Evolutionary conservation across 441 rosid species (phyloP).

Genomic region (Euphorbia corollata): DNA sequence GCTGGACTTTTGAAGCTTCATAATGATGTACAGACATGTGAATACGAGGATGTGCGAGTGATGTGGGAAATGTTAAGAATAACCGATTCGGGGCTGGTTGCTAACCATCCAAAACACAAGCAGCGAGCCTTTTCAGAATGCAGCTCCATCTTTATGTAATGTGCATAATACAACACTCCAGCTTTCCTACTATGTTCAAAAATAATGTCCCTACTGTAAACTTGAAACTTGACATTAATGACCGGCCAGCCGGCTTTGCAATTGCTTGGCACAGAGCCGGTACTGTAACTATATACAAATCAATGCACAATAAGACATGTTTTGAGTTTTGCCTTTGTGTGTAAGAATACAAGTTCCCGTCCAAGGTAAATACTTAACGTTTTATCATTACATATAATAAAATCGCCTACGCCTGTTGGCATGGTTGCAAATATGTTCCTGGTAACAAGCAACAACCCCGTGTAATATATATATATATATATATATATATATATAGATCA

Average conservation of each 20-base stretch:
- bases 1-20: slow-evolving; percentile 55
- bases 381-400: too few relatives aligned
- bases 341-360: slow-evolving; percentile 7
- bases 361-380: too few relatives aligned
- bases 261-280: slow-evolving; percentile 33
- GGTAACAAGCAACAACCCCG: neutral
- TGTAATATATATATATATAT: too few relatives aligned
- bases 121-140: slow-evolving; percentile 32
- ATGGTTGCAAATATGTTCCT: neutral
- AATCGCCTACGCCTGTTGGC: neutral
- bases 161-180: slow-evolving; percentile 18
- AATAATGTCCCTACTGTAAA: slow-evolving; percentile 13
- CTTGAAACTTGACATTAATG: slow-evolving; percentile 5
- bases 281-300: neutral
- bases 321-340: neutral
- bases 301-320: neutral
- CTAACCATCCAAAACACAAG: slow-evolving; percentile 28
- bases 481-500: too few relatives aligned
- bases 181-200: slow-evolving; percentile 2
- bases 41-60: slow-evolving; percentile 56
- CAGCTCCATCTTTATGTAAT: slow-evolving; percentile 29
- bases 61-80: slow-evolving; percentile 67
- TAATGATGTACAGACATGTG: slow-evolving; percentile 52
- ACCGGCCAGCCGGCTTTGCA: slow-evolving; percentile 27
- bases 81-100: slow-evolving; percentile 35